Conservation (phyloP, 1,284 basidiomycete species). For the Ustilago hordei region DNA sequence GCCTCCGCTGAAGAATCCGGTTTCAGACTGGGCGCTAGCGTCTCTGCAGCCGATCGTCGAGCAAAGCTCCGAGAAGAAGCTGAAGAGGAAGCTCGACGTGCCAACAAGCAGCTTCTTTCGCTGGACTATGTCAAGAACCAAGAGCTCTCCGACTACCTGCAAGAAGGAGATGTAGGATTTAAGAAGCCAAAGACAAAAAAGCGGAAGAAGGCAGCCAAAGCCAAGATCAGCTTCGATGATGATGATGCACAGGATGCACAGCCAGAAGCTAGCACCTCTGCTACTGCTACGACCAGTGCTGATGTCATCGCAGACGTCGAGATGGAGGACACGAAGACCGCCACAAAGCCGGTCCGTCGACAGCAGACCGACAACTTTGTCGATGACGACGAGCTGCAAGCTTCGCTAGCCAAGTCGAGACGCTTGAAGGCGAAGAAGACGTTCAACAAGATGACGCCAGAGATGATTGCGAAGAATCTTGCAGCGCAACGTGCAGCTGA, state of each 20-base stretch:
- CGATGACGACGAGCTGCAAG: slow-evolving; percentile 98
- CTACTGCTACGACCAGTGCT: slow-evolving; percentile 37
- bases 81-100: slow-evolving; percentile 74
- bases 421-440: slow-evolving; percentile 82
- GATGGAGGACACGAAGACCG: slow-evolving; percentile 74
- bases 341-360: slow-evolving; percentile 7
- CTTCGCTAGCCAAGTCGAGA: slow-evolving; percentile 86
- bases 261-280: slow-evolving; percentile 41
- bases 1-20: slow-evolving; percentile 33
- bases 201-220: slow-evolving; percentile 89
- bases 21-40: slow-evolving; percentile 51
- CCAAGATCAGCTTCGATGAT: slow-evolving; percentile 77
- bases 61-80: slow-evolving; percentile 72
- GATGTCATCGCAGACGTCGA: slow-evolving; percentile 70
- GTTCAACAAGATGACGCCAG: slow-evolving; percentile 80
- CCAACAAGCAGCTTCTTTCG: slow-evolving; percentile 74
- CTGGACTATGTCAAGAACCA: slow-evolving; percentile 90
- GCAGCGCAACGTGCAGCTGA: slow-evolving; percentile 76
- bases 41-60: slow-evolving; percentile 60
- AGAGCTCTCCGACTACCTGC: slow-evolving; percentile 85
- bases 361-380: slow-evolving; percentile 77
- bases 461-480: slow-evolving; percentile 83
- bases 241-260: slow-evolving; percentile 70
- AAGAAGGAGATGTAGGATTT: slow-evolving; percentile 91
- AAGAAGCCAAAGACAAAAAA: slow-evolving; percentile 83